Evolutionary conservation across 2,329 filamentous ascomycete genomes (phyloP).

Genomic region (Pseudocercospora vitis): DNA sequence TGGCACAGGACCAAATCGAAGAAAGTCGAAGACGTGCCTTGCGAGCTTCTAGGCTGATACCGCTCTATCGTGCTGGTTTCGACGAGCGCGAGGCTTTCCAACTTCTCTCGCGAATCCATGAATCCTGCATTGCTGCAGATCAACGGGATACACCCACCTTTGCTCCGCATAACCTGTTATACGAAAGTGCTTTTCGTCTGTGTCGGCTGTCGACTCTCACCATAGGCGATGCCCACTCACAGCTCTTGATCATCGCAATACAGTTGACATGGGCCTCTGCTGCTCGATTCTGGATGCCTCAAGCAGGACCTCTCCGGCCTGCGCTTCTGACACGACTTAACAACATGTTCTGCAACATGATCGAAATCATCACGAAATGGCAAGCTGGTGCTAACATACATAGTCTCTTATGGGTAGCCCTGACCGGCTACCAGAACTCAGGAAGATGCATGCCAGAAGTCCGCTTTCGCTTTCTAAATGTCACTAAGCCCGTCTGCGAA

Average conservation of each 20-base stretch:
- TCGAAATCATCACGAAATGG: slow-evolving; percentile 7
- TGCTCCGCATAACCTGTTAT: slow-evolving; percentile 6
- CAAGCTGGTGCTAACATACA: not conserved
- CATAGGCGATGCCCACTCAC: not conserved
- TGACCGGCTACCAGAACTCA: not conserved
- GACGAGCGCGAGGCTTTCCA: slow-evolving; percentile 6
- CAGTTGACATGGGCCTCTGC: slow-evolving; percentile 8
- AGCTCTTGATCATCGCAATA: not conserved
- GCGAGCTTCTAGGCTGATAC: slow-evolving; percentile 4
- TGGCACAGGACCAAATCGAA: not conserved
- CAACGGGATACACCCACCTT: not conserved
- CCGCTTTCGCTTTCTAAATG: not conserved
- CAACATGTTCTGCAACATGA: not conserved
- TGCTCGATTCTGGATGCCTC: slow-evolving; percentile 12
- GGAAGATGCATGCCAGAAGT: slow-evolving; percentile 2
- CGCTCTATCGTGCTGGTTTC: slow-evolving; percentile 1
- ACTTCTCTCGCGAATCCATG: slow-evolving; percentile 1
- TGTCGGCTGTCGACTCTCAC: not conserved
- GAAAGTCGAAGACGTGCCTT: slow-evolving; percentile 7
- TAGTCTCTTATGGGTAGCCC: slow-evolving; percentile 4
- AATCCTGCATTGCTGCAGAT: slow-evolving; percentile 9
- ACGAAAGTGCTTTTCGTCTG: slow-evolving; percentile 4
- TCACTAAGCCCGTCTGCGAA: slow-evolving; percentile 3
- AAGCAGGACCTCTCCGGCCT: slow-evolving; percentile 1
- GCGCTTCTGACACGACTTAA: slow-evolving; percentile 2